Evolutionary conservation across 2,329 filamentous ascomycete species (phyloP), one percentile per base, ranked within the genome.

Genomic region (Fusarium nematophilum): DNA sequence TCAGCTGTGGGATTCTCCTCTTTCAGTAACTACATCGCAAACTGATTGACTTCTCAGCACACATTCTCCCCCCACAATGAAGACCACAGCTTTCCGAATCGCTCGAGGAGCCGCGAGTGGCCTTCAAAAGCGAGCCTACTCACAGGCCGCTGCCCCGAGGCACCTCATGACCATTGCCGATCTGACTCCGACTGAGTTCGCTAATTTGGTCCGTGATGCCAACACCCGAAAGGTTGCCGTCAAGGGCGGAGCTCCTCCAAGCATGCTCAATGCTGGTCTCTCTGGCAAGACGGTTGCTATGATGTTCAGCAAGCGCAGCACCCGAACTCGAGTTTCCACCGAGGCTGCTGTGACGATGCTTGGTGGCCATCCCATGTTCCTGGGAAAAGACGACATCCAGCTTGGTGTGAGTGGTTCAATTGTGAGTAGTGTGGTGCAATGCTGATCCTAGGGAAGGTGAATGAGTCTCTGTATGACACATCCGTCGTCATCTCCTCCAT

Each of bases 281-380:
- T 77, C 84, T 1, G 91, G 92, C 46, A 87, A 92, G 76, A 93
- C 93, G 0, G 86, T 99, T 26, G 94, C 95, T 65, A 90, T 99
- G 88, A 92, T 96, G 83, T 99, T 99, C 82, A 96, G 85, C 83
- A 99, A 99, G 80, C 88, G 93, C 66, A 96, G 91, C 69, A 99
- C 95, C 10, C 87, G 95, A 57, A 99, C 95, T 10, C 88, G 95
- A 59, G 89, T 99, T 26, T 97, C 93, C 2, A 97, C 93, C 2
- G 95, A 99, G 80, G 90, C 90, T 7, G 95, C 95, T 10, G 88
- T 97, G 30, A 86, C 90, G n/a, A 81, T 91, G 56, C 85, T 99
- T 81, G 93, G 93, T 30, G 95, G 94, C 0, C 90, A 97, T 69
- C 89, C 95, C 17, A 97, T 99, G 93, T 99, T 99, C 74, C 78